These are phyloP conservation scores for Arctium minus DNA, from an alignment of 129 eudicot genomes.

Conservation along the genomic window DNA sequence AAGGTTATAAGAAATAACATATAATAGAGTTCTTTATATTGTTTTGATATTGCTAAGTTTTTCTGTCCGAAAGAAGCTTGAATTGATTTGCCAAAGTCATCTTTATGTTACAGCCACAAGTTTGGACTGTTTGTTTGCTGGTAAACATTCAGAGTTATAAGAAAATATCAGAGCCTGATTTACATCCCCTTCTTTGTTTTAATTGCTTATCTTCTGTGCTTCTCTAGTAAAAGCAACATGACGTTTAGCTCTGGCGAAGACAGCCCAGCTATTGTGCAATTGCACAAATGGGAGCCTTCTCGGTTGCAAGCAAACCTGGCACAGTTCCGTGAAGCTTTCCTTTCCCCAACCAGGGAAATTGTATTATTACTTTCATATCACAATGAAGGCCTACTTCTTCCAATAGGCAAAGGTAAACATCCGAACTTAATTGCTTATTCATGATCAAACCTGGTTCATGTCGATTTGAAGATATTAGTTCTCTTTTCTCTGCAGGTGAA, in stretches of 20 bases:
- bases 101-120: conserved; percentile 1
- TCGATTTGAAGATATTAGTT: conserved; percentile 4
- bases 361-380: conserved; percentile 63
- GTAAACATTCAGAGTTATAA: not conserved
- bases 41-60: not conserved
- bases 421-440: conserved; percentile 5
- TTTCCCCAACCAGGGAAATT: conserved; percentile 71
- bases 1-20: not conserved
- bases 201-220: conserved; percentile 9
- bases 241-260: conserved; percentile 36
- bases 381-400: conserved; percentile 69
- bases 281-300: conserved; percentile 83
- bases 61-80: conserved; percentile 4
- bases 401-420: conserved; percentile 61
- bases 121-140: not conserved
- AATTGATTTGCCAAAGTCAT: not conserved
- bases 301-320: conserved; percentile 44
- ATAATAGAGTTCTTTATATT: not conserved
- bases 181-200: not conserved
- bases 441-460: not conserved
- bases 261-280: conserved; percentile 67
- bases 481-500: conserved; percentile 35
- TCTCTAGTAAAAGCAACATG: conserved; percentile 37
- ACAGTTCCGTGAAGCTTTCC: conserved; percentile 78
- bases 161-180: not conserved